A percentile compares a stretch with the other conserved stretches of the same genome.
Evolutionary conservation across 163 green algal genomes (phyloP).

Genomic region (Scenedesmus sp.): DNA sequence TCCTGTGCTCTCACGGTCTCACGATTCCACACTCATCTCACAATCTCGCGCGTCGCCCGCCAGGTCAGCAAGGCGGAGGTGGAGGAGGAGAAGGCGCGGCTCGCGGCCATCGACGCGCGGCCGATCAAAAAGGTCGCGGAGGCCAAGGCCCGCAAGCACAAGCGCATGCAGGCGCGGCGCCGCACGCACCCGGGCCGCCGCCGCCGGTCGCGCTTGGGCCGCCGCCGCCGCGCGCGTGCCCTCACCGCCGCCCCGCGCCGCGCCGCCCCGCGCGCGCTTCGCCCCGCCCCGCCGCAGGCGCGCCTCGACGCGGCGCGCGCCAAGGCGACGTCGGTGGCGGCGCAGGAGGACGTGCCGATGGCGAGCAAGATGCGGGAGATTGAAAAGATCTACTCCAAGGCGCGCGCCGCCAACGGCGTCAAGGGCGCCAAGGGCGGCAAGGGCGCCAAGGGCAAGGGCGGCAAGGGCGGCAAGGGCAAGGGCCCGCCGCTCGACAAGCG

Average conservation of each 20-base stretch:
- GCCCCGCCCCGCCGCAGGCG: conserved; percentile 37
- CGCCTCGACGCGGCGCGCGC: conserved; percentile 64
- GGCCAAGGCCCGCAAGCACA: conserved; percentile 92
- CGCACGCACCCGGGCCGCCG: not conserved
- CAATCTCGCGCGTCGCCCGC: conserved; percentile 67
- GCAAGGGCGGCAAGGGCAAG: conserved; percentile 57
- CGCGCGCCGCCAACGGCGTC: conserved; percentile 51
- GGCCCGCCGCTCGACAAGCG: conserved; percentile 77
- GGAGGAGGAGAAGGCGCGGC: conserved; percentile 77
- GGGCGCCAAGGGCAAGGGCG: conserved; percentile 47
- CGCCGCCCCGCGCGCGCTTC: not conserved
- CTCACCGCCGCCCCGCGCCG: not conserved
- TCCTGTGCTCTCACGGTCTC: not conserved
- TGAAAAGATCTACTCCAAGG: conserved; percentile 87
- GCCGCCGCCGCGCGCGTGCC: too few relatives aligned
- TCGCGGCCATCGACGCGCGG: conserved; percentile 86
- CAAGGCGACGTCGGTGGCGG: conserved; percentile 80
- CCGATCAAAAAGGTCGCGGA: conserved; percentile 98
- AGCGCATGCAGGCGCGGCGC: conserved; percentile 61
- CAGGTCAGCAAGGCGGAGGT: conserved; percentile 88
- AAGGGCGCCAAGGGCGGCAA: conserved; percentile 63
- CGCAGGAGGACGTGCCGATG: conserved; percentile 88
- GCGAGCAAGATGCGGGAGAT: conserved; percentile 87
- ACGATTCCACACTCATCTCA: too few relatives aligned
- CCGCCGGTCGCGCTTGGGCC: not conserved